Base-by-base conservation (phyloP, 306 rosid genomes). In the Vachellia pachyceras region DNA sequence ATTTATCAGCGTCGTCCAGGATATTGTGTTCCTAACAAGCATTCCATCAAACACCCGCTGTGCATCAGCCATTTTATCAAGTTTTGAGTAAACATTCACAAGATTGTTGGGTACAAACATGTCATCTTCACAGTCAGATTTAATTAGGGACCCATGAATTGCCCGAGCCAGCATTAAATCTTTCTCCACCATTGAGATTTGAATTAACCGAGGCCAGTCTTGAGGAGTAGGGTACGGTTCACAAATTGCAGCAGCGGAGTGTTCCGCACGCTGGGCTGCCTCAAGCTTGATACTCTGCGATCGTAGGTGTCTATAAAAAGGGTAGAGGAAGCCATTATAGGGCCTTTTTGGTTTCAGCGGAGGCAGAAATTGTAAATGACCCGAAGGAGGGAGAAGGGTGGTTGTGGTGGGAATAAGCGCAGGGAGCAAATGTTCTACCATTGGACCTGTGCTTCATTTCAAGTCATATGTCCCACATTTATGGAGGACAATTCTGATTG, bases 51-150 rank as follows among this genome's bases (percentile, higher is more conserved):
- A n/a, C n/a, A n/a, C n/a, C 77, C 11, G 52, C 23, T 73, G 88
- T 42, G 88, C 92, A 73, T 81, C 83, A 33, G 77, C 71, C 82
- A 85, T 73, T 22, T 70, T 72, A 5, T 6, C 58, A 75, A 89
- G 69, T 44, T 87, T 83, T 2, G 87, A 83, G 83, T 85, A 85
- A 7, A 87, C 12, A 25, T 85, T 85, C 5, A 89, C 61, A 2
- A 85, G 88, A 76, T 87, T 89, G 54, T 86, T 89, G 18, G 69
- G 84, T 45, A 82, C 88, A 41, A 84, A 89, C 18, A 84, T 12
- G 12, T 80, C 87, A 40, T 72, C 82, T 47, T 35, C 85, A 78
- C 37, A 63, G 35, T 84, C n/a, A n/a, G n/a, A n/a, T n/a, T n/a
- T n/a, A n/a, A n/a, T n/a, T n/a, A n/a, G n/a, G n/a, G n/a, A n/a